Conservation (phyloP, 805 yeast species). For the Barnettozyma vustinii region DNA sequence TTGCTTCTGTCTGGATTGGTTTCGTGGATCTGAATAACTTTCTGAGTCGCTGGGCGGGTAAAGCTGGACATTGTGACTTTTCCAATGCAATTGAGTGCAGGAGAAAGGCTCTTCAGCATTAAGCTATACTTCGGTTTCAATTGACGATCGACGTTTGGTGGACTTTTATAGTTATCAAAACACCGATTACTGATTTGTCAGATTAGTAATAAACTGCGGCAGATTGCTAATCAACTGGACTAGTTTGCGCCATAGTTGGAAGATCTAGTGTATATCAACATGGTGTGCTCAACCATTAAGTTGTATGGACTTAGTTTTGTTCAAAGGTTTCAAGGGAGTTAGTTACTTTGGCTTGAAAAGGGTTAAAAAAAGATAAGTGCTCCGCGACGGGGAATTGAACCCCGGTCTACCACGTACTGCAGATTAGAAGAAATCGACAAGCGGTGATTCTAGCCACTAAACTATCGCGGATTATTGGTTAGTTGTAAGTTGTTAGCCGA, state of each 20-base stretch:
- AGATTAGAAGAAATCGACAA: neutral
- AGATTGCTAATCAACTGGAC: neutral
- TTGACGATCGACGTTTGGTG: too few species aligned
- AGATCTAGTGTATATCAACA: too few species aligned
- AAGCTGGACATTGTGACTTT: slow-evolving; percentile 15
- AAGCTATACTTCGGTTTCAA: too few species aligned
- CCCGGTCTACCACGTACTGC: slow-evolving; percentile 5
- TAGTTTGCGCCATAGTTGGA: too few species aligned
- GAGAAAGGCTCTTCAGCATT: neutral
- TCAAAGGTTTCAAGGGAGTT: too few species aligned
- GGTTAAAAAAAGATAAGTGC: neutral
- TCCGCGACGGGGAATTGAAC: slow-evolving; percentile 5
- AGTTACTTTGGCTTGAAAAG: neutral
- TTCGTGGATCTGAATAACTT: slow-evolving; percentile 49
- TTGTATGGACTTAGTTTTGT: too few species aligned
- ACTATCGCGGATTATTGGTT: neutral
- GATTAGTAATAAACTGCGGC: neutral
- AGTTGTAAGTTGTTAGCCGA: too few species aligned
- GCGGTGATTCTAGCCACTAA: slow-evolving; percentile 6
- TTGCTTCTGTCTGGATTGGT: slow-evolving; percentile 43
- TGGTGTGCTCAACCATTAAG: too few species aligned
- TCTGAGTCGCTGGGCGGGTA: slow-evolving; percentile 49
- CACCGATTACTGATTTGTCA: neutral
- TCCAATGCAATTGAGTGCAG: neutral
- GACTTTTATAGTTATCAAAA: too few species aligned